These are phyloP conservation scores for Carex pumila DNA, from an alignment of 176 grass and related monocot species.

Conservation along the genomic window DNA sequence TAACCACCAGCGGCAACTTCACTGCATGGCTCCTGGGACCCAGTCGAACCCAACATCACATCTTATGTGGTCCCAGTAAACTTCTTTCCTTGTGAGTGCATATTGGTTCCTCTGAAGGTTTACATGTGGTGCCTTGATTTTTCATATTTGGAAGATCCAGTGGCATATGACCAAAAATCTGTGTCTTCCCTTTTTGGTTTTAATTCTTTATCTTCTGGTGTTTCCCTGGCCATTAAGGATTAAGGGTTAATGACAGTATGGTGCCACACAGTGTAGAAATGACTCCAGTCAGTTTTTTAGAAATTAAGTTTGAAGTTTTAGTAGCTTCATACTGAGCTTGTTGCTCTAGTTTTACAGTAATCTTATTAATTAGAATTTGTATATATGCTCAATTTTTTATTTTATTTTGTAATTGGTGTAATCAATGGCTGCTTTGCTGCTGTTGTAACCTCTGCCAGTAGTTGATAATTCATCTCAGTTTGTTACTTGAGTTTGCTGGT, in stretches of 20 bases:
- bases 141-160: constrained; percentile 4
- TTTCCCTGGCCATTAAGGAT: background rate
- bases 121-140: background rate
- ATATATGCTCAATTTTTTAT: background rate
- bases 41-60: constrained; percentile 36
- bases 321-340: background rate
- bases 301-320: background rate
- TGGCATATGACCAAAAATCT: constrained; percentile 23
- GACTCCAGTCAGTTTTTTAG: background rate
- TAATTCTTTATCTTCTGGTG: background rate
- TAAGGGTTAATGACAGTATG: background rate
- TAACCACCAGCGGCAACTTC: constrained; percentile 46
- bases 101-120: constrained; percentile 4
- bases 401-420: background rate
- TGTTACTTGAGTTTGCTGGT: background rate
- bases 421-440: background rate
- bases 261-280: background rate
- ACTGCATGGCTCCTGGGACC: constrained; percentile 40
- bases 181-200: background rate
- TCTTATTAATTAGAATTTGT: background rate
- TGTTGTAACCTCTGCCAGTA: background rate
- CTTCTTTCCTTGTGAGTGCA: constrained; percentile 17
- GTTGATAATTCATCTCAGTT: background rate
- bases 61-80: constrained; percentile 64
- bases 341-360: background rate